Conservation (phyloP, 805 yeast species). For the Starmerella bacillaris region DNA sequence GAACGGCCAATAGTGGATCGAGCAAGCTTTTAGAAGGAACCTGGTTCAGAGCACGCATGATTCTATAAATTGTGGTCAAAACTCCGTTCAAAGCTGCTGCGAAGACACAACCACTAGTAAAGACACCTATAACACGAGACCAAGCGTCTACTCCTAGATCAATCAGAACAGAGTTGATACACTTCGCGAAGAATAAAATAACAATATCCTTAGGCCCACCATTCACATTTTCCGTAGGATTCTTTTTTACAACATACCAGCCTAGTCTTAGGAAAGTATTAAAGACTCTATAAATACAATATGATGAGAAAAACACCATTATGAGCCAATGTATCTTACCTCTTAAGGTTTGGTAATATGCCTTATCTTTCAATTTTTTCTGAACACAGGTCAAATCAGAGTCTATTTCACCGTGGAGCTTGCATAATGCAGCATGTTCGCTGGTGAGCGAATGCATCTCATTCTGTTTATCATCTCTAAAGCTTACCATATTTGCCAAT, state of each 20-base stretch:
- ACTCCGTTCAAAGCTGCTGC: constrained; percentile 24
- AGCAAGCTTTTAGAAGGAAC: constrained; percentile 3
- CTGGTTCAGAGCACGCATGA: constrained; percentile 10
- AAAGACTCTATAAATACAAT: constrained; percentile 27
- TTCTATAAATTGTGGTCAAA: constrained; percentile 12
- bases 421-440: constrained; percentile 23
- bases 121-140: constrained; percentile 26
- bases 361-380: constrained; percentile 17
- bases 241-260: constrained; percentile 15
- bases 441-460: constrained; percentile 8
- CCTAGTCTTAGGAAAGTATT: constrained; percentile 18
- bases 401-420: constrained; percentile 21
- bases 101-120: constrained; percentile 25
- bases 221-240: constrained; percentile 3
- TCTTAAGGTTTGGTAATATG: constrained; percentile 17
- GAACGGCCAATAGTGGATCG: constrained; percentile 22
- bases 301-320: constrained; percentile 23
- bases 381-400: constrained; percentile 19
- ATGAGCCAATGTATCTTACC: constrained; percentile 20
- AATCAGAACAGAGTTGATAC: constrained; percentile 9
- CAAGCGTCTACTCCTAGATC: constrained; percentile 22
- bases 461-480: constrained; percentile 5
- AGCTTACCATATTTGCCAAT: constrained; percentile 6
- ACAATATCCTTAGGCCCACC: constrained; percentile 18
- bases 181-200: constrained; percentile 12